phyloP scores from a whole-genome alignment of 495 filamentous ascomycete species.

The Penicillium mononematosum region DNA sequence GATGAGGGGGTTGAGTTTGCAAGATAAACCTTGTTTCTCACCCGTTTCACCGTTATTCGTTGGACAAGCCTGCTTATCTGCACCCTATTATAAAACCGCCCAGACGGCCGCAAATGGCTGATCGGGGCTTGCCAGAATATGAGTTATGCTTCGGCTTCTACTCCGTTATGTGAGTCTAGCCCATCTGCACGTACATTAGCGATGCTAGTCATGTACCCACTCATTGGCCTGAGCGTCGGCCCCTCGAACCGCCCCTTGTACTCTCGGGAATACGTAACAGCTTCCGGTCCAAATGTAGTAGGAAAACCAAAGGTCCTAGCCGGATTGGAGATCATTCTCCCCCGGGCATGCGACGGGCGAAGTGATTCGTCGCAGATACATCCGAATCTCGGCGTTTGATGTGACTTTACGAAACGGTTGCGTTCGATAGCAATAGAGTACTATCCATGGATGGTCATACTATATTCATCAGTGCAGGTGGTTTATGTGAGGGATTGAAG shows the following conservation, averaged over 20 bases:
- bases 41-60: not conserved
- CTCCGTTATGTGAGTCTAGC: not conserved
- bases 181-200: not conserved
- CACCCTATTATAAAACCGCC: slow-evolving; percentile 7
- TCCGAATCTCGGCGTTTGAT: slow-evolving; percentile 26
- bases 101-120: not conserved
- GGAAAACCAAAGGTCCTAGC: slow-evolving; percentile 10
- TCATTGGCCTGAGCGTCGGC: slow-evolving; percentile 25
- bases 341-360: slow-evolving; percentile 20
- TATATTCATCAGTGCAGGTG: not conserved
- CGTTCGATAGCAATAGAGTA: not conserved
- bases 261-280: not conserved
- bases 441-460: not conserved
- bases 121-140: not conserved
- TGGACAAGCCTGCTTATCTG: slow-evolving; percentile 16
- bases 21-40: not conserved
- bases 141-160: not conserved
- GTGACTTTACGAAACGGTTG: not conserved
- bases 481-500: not conserved
- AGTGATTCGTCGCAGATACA: slow-evolving; percentile 16
- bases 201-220: slow-evolving; percentile 15
- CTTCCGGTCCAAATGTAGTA: not conserved
- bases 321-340: slow-evolving; percentile 19
- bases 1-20: not conserved
- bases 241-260: slow-evolving; percentile 8